These are phyloP conservation scores for Aspergillus neotritici DNA, from an alignment of 2,329 filamentous ascomycete species.

Conservation along the genomic window DNA sequence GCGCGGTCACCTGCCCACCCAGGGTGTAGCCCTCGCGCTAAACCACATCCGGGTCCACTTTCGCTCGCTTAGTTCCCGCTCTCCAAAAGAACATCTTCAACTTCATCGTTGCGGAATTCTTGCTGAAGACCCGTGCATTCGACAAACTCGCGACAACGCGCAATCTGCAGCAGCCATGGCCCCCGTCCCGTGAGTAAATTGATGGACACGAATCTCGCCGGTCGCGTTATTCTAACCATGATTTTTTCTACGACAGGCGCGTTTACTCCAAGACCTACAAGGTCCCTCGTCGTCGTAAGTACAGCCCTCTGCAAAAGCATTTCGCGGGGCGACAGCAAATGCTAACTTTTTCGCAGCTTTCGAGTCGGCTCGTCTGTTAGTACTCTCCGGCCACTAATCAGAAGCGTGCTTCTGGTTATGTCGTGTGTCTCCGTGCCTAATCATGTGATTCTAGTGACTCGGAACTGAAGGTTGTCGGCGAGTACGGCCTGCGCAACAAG, in stretches of 20 bases:
- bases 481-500: constrained; percentile 99
- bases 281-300: constrained; percentile 80
- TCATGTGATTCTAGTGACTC: constrained; percentile 80
- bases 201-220: constrained; percentile 20
- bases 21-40: constrained; percentile 15
- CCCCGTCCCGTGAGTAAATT: constrained; percentile 38
- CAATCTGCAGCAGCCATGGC: constrained; percentile 37
- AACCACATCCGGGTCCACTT: constrained; percentile 15
- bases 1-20: constrained; percentile 16
- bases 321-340: constrained; percentile 10
- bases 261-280: constrained; percentile 99
- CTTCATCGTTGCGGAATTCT: constrained; percentile 18
- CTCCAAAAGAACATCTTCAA: constrained; percentile 16
- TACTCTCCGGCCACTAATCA: constrained; percentile 90
- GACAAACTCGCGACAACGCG: constrained; percentile 35
- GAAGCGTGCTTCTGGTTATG: constrained; percentile 96
- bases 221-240: constrained; percentile 33
- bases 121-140: constrained; percentile 24
- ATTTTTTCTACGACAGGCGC: constrained; percentile 38
- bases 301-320: constrained; percentile 11
- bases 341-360: constrained; percentile 58
- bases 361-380: constrained; percentile 99
- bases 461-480: constrained; percentile 98
- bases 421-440: constrained; percentile 68
- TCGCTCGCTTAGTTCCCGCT: constrained; percentile 18